Evolutionary conservation across 805 yeast genomes (phyloP).

Genomic region (Blastobotrys attinorum): DNA sequence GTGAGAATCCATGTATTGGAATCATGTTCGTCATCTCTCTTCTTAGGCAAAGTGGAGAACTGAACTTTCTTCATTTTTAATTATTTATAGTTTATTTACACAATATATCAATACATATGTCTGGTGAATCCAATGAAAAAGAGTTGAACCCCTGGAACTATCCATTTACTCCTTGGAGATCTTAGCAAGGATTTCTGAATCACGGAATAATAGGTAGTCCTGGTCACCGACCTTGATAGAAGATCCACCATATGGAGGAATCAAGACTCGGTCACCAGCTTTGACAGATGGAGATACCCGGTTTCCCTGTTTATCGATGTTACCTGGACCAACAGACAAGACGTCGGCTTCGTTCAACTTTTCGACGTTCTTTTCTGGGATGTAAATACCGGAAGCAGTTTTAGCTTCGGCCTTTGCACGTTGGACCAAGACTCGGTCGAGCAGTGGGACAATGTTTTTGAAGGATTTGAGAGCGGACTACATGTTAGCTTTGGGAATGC

Average conservation of each 20-base stretch:
- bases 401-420: slow-evolving; percentile 84
- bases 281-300: slow-evolving; percentile 64
- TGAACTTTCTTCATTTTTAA: too few relatives aligned
- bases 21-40: too few relatives aligned
- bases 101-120: too few relatives aligned
- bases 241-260: slow-evolving; percentile 92
- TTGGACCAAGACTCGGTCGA: slow-evolving; percentile 95
- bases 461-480: slow-evolving; percentile 67
- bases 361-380: slow-evolving; percentile 94
- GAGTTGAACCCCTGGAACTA: too few relatives aligned
- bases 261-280: slow-evolving; percentile 89
- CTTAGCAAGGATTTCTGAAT: slow-evolving; percentile 91
- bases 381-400: slow-evolving; percentile 87
- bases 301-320: slow-evolving; percentile 66
- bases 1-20: too few relatives aligned
- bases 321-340: slow-evolving; percentile 93
- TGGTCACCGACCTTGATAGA: slow-evolving; percentile 82
- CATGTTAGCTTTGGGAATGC: too few relatives aligned
- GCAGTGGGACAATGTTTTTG: slow-evolving; percentile 80
- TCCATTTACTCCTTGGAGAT: slow-evolving; percentile 46
- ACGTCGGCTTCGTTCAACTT: slow-evolving; percentile 90
- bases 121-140: too few relatives aligned
- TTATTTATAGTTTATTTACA: too few relatives aligned
- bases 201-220: slow-evolving; percentile 67
- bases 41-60: too few relatives aligned